phyloP scores from a whole-genome alignment of 2,329 filamentous ascomycete species.

The Diatrype stigma region DNA sequence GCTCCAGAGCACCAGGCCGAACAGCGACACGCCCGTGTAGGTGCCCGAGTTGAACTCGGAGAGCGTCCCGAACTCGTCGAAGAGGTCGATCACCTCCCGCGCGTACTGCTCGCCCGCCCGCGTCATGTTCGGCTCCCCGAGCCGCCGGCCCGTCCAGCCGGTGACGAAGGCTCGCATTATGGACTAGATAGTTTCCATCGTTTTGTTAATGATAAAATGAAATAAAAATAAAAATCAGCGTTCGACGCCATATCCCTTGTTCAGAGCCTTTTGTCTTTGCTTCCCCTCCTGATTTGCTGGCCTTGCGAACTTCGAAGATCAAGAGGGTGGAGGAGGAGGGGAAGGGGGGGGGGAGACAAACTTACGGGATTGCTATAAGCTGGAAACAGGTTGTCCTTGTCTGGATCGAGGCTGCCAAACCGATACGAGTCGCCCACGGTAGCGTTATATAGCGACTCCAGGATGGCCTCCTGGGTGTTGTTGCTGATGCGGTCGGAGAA shows the following conservation, averaged over 20 bases:
- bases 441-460: slow-evolving; percentile 49
- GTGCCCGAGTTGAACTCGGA: slow-evolving; percentile 62
- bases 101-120: slow-evolving; percentile 52
- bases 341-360: neutral
- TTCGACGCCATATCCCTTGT: too few species aligned
- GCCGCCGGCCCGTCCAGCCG: slow-evolving; percentile 52
- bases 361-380: slow-evolving; percentile 54
- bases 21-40: slow-evolving; percentile 59
- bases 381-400: slow-evolving; percentile 56
- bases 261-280: too few species aligned
- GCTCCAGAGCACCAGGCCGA: slow-evolving; percentile 53
- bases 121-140: slow-evolving; percentile 57
- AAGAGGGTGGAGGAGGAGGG: neutral
- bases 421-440: slow-evolving; percentile 58
- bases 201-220: neutral
- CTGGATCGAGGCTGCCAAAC: slow-evolving; percentile 49
- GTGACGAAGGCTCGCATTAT: slow-evolving; percentile 61
- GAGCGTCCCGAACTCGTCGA: slow-evolving; percentile 50
- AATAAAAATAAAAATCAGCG: too few species aligned
- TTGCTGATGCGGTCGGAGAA: slow-evolving; percentile 43
- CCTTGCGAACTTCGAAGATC: too few species aligned
- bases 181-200: slow-evolving; percentile 7
- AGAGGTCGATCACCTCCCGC: slow-evolving; percentile 51
- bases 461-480: slow-evolving; percentile 37
- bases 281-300: too few species aligned